These are phyloP conservation scores for Cyberlindnera sargentensis DNA, from an alignment of 805 yeast species.

Conservation along the genomic window DNA sequence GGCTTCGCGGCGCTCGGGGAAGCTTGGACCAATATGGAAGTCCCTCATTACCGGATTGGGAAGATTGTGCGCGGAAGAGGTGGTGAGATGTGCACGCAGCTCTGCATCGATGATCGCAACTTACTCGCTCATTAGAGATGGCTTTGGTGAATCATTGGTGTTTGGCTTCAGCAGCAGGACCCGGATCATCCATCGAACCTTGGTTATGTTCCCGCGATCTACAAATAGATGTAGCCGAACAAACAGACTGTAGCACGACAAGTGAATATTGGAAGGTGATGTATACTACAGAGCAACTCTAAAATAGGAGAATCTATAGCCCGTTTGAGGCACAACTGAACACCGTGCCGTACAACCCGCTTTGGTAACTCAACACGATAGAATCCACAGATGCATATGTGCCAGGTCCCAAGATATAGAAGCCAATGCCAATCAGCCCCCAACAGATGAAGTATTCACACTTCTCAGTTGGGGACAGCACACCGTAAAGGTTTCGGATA, in stretches of 20 bases:
- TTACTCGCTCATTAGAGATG: background rate
- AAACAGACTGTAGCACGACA: no score
- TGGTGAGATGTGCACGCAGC: no score
- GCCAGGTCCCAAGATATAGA: conserved; percentile 55
- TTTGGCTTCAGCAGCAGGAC: no score
- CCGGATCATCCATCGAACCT: no score
- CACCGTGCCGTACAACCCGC: conserved; percentile 42
- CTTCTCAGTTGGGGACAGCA: conserved; percentile 27
- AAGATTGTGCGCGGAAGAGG: background rate
- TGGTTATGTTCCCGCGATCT: no score
- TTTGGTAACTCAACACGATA: conserved; percentile 43
- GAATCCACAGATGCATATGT: conserved; percentile 48
- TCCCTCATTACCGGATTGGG: background rate
- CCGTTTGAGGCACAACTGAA: conserved; percentile 45
- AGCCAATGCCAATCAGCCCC: conserved; percentile 37
- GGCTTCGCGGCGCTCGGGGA: background rate
- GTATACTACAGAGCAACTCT: no score
- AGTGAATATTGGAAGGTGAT: no score
- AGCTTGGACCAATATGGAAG: background rate
- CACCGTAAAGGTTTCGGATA: conserved; percentile 22
- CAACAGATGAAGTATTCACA: conserved; percentile 31
- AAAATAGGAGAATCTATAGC: conserved; percentile 10
- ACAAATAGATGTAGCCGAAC: no score
- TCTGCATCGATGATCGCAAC: background rate
- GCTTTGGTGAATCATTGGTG: no score